Conservation (phyloP, 1,139 yeast genomes). For the Wickerhamomyces sp. region DNA sequence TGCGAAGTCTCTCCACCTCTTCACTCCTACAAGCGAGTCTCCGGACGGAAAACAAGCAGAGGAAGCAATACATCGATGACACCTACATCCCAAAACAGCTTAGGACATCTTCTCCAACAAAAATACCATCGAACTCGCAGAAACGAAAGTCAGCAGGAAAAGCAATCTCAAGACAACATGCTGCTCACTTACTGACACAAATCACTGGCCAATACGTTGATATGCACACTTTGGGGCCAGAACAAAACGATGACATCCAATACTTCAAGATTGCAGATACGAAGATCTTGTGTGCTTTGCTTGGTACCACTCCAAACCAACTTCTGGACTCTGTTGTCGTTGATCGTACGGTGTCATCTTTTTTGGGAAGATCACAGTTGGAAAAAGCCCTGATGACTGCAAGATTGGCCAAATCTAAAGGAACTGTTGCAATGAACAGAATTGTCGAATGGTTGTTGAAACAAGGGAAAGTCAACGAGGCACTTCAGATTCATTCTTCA, state of each 20-base stretch:
- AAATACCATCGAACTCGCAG: background rate
- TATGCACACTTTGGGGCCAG: constrained; percentile 28
- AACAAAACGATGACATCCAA: constrained; percentile 27
- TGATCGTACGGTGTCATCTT: constrained; percentile 45
- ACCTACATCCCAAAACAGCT: background rate
- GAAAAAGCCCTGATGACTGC: constrained; percentile 51
- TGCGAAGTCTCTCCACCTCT: background rate
- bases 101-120: background rate
- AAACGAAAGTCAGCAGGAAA: background rate
- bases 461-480: constrained; percentile 37
- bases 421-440: constrained; percentile 58
- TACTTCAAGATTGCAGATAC: constrained; percentile 34
- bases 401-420: constrained; percentile 43
- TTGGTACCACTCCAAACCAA: constrained; percentile 55
- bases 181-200: constrained; percentile 17
- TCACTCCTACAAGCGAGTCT: too few relatives aligned
- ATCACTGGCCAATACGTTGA: constrained; percentile 17
- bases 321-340: constrained; percentile 52
- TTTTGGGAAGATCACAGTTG: constrained; percentile 42
- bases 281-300: constrained; percentile 41
- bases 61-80: background rate
- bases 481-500: constrained; percentile 44
- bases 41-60: too few relatives aligned
- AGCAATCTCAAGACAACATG: constrained; percentile 19
- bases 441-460: constrained; percentile 45